phyloP scores from a whole-genome alignment of 768 basidiomycete species.

The Rhodosporidiobolus sp. region DNA sequence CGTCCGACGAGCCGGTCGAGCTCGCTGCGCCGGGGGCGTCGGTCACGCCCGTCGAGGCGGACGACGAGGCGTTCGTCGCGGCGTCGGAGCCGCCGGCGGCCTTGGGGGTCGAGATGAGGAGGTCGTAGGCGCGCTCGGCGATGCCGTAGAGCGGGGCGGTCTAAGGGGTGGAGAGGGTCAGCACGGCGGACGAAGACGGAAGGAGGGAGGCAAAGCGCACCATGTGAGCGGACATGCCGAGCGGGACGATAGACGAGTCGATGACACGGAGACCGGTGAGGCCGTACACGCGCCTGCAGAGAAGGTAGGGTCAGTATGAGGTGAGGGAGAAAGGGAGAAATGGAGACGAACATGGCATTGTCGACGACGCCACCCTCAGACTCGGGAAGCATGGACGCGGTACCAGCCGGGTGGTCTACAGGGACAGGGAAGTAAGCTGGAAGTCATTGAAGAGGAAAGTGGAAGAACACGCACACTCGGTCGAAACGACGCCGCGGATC shows the following conservation, averaged over 20 bases:
- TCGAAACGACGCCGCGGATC: constrained; percentile 38
- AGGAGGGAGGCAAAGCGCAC: constrained; percentile 50
- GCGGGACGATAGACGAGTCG: constrained; percentile 47
- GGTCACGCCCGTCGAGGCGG: constrained; percentile 2
- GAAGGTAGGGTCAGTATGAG: not conserved
- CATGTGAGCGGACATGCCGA: constrained; percentile 35
- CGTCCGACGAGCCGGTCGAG: not conserved
- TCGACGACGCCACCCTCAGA: constrained; percentile 54
- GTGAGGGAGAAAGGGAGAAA: not conserved
- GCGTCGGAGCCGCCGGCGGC: constrained; percentile 9
- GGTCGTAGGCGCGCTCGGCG: constrained; percentile 29
- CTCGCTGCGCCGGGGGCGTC: not conserved
- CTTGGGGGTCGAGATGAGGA: constrained; percentile 16
- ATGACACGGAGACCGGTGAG: constrained; percentile 52
- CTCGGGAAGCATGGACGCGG: constrained; percentile 52
- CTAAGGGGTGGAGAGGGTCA: not conserved
- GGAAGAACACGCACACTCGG: constrained; percentile 51
- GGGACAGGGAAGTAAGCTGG: not conserved
- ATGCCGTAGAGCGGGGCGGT: constrained; percentile 24
- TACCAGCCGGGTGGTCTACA: constrained; percentile 4
- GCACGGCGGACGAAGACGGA: not conserved
- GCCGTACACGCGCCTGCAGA: constrained; percentile 52
- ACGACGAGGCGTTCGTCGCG: not conserved
- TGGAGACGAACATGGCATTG: constrained; percentile 34
- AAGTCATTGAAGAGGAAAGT: not conserved